Base-by-base conservation (phyloP, 2,329 filamentous ascomycete species). In the Alternaria atra region DNA sequence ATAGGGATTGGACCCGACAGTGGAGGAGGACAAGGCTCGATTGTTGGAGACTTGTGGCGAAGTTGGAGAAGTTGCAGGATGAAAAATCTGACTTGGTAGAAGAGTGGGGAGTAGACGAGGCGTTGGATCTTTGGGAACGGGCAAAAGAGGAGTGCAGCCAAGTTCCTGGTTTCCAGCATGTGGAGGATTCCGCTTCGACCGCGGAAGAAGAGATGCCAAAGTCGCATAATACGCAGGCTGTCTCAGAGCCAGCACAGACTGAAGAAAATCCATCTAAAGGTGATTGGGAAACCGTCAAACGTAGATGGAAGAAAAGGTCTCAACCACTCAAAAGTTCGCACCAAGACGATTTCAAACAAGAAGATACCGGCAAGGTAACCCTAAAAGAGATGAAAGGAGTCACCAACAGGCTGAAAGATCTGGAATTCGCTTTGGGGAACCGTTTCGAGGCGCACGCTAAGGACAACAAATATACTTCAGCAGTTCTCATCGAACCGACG, bases 11-110 rank as follows among this genome's bases (percentile, higher is more conserved):
- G 46, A 56, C 12, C 6, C 27, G 20, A 1, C 48, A 35, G 23
- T 64, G 55, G 54, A 42, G 54, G 34, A 35, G 8, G 15, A 53
- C 34, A 15, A 66, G 62, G 29, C 60, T 66, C 2, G 20, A 54
- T 8, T 20, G 53, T 25, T 51, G 47, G 15, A 42, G 39, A 4
- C 48, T 63, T n/a, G 29, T 66, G n/a, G 47, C 25, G 44, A 46
- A 25, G 13, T 25, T 64, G 20, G 56, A 63, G 20, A 48, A 52
- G n/a, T n/a, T 69, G 23, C 44, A 39, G 15, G 52, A 37, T 3
- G 42, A 65, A 23, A 23, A 40, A 2, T 50, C 27, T 8, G 48
- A 53, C 2, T 42, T 54, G 27, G 29, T 17, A 29, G 17, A 60
- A 29, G 34, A 34, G 12, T 57, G 55, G 55, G 55, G 55, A 13